Evolutionary conservation across 2,329 filamentous ascomycete species (phyloP), one percentile per base, ranked within the genome.

Genomic region (Gliomastix tumulicola): DNA sequence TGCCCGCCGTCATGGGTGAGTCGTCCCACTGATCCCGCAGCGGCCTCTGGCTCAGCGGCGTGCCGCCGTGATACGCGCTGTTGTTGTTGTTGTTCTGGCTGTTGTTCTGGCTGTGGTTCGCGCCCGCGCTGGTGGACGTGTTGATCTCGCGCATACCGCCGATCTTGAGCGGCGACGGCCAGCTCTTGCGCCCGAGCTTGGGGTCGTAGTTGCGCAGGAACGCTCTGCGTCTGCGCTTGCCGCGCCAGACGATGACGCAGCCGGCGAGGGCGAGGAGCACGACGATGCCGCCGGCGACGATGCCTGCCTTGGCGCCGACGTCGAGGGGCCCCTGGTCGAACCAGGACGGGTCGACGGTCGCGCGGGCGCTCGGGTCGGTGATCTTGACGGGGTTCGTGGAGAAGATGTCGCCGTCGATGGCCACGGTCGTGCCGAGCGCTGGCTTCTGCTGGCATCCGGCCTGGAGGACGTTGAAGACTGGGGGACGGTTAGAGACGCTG

Each of bases 371-470:
- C 0, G 76, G 71, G 0, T 60, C 57, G 3, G 74, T 76, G 36
- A 75, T 62, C 40, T 69, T 70, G 28, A 78, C 63, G 0, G 46
- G 39, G 1, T 59, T 52, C 9, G 48, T 53, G 3, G 72, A 72
- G 51, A 82, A 82, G 3, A 74, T 51, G 16, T 59, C 55, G 17
- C 77, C 76, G 6, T 68, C 50, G 1, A 77, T 48, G 4, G 68
- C 68, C n/a, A 81, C 46, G 0, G 57, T 66, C 0, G 55, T 47
- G 0, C 74, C 75, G 0, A 61, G 51, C 0, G 49, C 42, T 0
- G 77, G 73, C 39, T 60, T 59, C 43, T 79, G 71, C 36, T 63
- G 49, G 46, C 78, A 82, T 7, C 70, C 76, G 15, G 72, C 75
- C 39, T 75, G 57, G 7, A 82, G 61, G 23, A 71, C 56, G 11